These are phyloP conservation scores for Rubus parviflorus DNA, from an alignment of 306 rosid species.

Conservation along the genomic window DNA sequence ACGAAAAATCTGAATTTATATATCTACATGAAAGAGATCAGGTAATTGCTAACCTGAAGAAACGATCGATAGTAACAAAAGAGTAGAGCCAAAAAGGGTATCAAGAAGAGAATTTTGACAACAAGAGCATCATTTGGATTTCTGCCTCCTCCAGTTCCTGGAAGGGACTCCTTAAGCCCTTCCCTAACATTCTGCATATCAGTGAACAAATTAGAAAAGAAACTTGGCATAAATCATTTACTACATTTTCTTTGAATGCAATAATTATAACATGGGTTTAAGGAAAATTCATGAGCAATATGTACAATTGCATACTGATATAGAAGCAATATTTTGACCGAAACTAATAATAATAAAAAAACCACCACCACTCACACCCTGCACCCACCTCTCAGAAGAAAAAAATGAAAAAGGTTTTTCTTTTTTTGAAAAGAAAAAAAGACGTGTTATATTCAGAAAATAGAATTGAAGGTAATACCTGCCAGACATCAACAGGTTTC, in stretches of 20 bases:
- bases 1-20: neutral
- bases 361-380: neutral
- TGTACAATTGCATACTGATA: neutral
- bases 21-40: slow-evolving; percentile 19
- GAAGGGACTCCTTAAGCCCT: slow-evolving; percentile 77
- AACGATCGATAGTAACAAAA: slow-evolving; percentile 58
- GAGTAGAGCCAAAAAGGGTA: slow-evolving; percentile 69
- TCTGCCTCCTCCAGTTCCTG: slow-evolving; percentile 87
- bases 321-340: neutral
- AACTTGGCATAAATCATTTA: slow-evolving; percentile 12
- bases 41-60: slow-evolving; percentile 56
- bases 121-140: slow-evolving; percentile 73
- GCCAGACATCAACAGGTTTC: slow-evolving; percentile 99
- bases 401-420: neutral
- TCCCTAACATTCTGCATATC: slow-evolving; percentile 74
- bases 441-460: neutral
- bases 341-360: neutral
- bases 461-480: slow-evolving; percentile 49
- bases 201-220: slow-evolving; percentile 22
- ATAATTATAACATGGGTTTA: neutral
- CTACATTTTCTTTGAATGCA: neutral
- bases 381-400: neutral
- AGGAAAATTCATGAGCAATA: neutral
- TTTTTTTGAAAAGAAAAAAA: neutral
- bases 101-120: slow-evolving; percentile 70